These are phyloP conservation scores for Pseudogymnoascus sp. DNA, from an alignment of 2,329 filamentous ascomycete species.

Conservation along the genomic window DNA sequence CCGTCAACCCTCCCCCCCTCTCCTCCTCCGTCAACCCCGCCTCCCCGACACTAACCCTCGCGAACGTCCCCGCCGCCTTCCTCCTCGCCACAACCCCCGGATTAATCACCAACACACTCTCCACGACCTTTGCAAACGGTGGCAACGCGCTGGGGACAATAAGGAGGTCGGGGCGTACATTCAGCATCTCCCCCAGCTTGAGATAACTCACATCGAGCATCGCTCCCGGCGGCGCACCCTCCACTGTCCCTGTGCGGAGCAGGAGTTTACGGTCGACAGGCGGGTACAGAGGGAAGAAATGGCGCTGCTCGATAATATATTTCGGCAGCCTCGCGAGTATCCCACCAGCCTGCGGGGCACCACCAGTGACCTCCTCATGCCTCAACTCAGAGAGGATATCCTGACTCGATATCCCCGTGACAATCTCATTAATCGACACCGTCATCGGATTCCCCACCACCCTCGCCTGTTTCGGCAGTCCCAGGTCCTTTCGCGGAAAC, in stretches of 20 bases:
- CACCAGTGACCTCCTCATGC: conserved; percentile 62
- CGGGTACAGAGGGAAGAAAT: conserved; percentile 87
- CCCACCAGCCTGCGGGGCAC: conserved; percentile 42
- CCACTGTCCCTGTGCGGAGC: conserved; percentile 56
- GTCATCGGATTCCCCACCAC: conserved; percentile 89
- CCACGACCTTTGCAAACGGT: conserved; percentile 85
- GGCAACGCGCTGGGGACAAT: conserved; percentile 76
- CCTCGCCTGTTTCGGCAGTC: conserved; percentile 67
- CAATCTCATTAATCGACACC: conserved; percentile 77
- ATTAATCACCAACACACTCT: conserved; percentile 85
- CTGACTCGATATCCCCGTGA: conserved; percentile 75
- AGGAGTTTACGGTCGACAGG: conserved; percentile 63
- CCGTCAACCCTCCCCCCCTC: conserved; percentile 47
- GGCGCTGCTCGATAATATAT: conserved; percentile 80
- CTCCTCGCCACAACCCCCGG: conserved; percentile 83
- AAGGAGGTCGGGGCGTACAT: conserved; percentile 76
- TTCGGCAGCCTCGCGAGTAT: conserved; percentile 58
- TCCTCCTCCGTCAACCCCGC: conserved; percentile 54
- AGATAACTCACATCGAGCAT: conserved; percentile 78
- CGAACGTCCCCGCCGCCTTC: conserved; percentile 77
- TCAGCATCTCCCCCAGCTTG: conserved; percentile 86
- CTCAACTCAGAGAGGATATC: conserved; percentile 79
- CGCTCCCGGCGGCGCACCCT: conserved; percentile 61
- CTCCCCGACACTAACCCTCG: conserved; percentile 69
- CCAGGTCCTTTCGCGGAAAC: conserved; percentile 59